Evolutionary conservation across 208 protist genomes (phyloP).

Genomic region (Leishmania mexicana): DNA sequence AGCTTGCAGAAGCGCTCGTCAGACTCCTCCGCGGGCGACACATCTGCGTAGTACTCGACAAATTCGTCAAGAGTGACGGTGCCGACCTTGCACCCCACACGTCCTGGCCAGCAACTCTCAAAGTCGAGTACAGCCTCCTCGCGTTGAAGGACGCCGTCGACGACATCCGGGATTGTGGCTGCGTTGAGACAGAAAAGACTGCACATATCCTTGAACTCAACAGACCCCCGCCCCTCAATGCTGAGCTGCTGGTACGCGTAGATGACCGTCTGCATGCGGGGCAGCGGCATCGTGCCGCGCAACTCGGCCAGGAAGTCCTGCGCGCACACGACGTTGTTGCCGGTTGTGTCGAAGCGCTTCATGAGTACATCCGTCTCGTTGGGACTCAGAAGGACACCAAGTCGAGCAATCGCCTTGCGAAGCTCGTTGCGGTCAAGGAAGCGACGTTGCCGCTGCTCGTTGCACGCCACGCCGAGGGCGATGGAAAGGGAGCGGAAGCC

Average conservation of each 20-base stretch:
- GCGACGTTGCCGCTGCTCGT: slow-evolving; percentile 53
- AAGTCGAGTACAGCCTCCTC: slow-evolving; percentile 87
- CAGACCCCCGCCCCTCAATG: slow-evolving; percentile 77
- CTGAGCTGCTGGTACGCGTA: slow-evolving; percentile 72
- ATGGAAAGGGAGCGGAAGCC: slow-evolving; percentile 77
- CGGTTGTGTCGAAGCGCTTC: slow-evolving; percentile 68
- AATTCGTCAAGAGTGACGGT: slow-evolving; percentile 84
- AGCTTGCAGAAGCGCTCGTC: slow-evolving; percentile 86
- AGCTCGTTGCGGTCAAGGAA: slow-evolving; percentile 56
- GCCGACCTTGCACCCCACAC: slow-evolving; percentile 55
- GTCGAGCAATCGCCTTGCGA: slow-evolving; percentile 35
- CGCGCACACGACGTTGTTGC: slow-evolving; percentile 72
- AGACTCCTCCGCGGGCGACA: slow-evolving; percentile 73
- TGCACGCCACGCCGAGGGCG: slow-evolving; percentile 73
- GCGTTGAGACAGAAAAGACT: slow-evolving; percentile 73
- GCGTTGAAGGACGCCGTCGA: slow-evolving; percentile 53
- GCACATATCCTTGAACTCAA: slow-evolving; percentile 78
- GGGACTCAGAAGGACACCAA: slow-evolving; percentile 61
- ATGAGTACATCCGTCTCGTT: slow-evolving; percentile 81
- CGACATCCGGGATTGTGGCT: slow-evolving; percentile 63
- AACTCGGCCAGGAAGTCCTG: slow-evolving; percentile 83
- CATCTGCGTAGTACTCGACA: slow-evolving; percentile 91
- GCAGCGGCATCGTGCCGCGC: slow-evolving; percentile 69
- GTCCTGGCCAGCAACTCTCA: slow-evolving; percentile 75
- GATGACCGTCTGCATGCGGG: slow-evolving; percentile 63